phyloP scores from a whole-genome alignment of 148 eudicot genomes.

The Selenicereus undatus region DNA sequence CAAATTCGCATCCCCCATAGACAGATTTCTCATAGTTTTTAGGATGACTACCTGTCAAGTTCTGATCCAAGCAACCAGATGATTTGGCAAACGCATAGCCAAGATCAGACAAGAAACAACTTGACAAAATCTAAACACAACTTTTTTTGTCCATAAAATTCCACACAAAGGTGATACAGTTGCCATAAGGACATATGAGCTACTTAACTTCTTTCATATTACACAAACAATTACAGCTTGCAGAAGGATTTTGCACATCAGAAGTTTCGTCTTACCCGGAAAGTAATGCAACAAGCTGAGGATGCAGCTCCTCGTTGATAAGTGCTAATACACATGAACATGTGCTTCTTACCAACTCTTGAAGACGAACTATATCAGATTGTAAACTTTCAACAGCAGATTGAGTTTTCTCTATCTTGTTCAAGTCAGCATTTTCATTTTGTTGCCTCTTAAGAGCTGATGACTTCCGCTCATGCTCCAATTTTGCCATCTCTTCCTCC shows the following conservation, averaged over 20 bases:
- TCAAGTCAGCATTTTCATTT: constrained; percentile 47
- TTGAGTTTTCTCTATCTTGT: constrained; percentile 58
- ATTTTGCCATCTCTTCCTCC: constrained; percentile 62
- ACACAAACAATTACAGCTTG: too few species aligned
- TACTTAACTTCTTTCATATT: too few species aligned
- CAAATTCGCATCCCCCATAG: too few species aligned
- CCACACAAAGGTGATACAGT: too few species aligned
- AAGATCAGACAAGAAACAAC: too few species aligned
- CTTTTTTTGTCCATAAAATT: too few species aligned
- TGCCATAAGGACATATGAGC: too few species aligned
- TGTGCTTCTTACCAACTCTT: constrained; percentile 45
- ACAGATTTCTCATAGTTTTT: too few species aligned
- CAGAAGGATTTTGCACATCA: background rate
- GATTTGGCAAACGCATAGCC: too few species aligned
- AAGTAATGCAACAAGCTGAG: constrained; percentile 60
- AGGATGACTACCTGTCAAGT: too few species aligned
- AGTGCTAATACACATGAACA: constrained; percentile 44
- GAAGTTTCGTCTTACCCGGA: constrained; percentile 45
- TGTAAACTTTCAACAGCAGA: constrained; percentile 45
- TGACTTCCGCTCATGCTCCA: constrained; percentile 57
- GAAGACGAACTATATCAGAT: constrained; percentile 46
- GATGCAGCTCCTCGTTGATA: constrained; percentile 59
- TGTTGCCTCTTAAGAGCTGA: constrained; percentile 44
- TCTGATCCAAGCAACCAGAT: too few species aligned
- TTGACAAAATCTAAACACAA: too few species aligned